Evolutionary conservation across 345 rosid species (phyloP), one percentile per base, ranked within the genome.

Genomic region (Gynandropsis gynandra): DNA sequence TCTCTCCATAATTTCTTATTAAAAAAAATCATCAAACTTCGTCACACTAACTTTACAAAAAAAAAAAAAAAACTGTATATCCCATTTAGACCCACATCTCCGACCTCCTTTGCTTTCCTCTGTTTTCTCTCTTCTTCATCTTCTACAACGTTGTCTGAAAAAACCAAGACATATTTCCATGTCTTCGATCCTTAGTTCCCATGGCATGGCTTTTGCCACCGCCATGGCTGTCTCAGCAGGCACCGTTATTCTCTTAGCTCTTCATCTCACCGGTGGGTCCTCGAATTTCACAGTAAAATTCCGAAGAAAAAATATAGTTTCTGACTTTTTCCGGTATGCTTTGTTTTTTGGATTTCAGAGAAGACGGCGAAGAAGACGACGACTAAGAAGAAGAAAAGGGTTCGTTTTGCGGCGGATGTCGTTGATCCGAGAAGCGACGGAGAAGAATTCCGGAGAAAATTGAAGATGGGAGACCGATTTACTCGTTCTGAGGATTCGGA

Each of bases 161-260:
- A 37, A 10, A 37, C 41, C 1, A 10, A 37, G 1, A 20, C n/a
- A n/a, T n/a, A n/a, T n/a, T n/a, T n/a, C 32, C 14, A 45, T 18
- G 31, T 18, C 50, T 45, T 62, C 88, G 1, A 60, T 67, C 9
- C 60, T 78, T 61, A 60, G 72, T 54, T 79, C 85, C 24, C 93
- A 84, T 18, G 83, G 80, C 0, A 63, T 69, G 48, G 87, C 73
- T 13, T 54, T 83, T 4, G 93, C 88, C 48, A 80, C 88, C 0
- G 88, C 88, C 68, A 79, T 84, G 88, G 88, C 88, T 4, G 72
- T 84, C 54, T 84, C 93, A 20, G 85, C 93, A 20, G 85, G 93
- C 62, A 80, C 88, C 9, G 78, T 84, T 41, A 65, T 84, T 42
- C 78, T 84, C 61, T 75, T 84, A 5, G 85, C 85, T 56, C 36